phyloP scores from a whole-genome alignment of 192 early-diverging fungal species.

The Coemansia brasiliensis region DNA sequence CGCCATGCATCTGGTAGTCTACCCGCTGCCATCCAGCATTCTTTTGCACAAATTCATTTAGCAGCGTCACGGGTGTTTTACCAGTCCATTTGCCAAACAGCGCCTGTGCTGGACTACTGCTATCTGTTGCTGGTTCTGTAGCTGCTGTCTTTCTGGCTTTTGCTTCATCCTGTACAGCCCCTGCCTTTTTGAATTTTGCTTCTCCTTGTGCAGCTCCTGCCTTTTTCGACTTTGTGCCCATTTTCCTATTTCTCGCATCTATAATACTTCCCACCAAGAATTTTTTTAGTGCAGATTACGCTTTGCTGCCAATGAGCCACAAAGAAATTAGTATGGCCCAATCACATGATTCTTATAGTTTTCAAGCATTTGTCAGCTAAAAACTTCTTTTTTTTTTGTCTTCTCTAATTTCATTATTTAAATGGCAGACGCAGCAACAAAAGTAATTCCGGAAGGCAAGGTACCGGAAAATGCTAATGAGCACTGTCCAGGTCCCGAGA shows the following conservation, averaged over 20 bases:
- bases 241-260: background rate
- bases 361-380: background rate
- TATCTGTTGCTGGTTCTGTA: background rate
- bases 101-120: conserved; percentile 8
- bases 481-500: conserved; percentile 75
- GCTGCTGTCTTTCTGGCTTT: background rate
- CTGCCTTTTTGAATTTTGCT: background rate
- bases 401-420: background rate
- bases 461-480: conserved; percentile 67
- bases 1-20: conserved; percentile 62
- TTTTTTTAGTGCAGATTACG: too few relatives aligned
- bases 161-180: background rate
- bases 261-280: too few relatives aligned
- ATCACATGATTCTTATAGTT: conserved; percentile 3
- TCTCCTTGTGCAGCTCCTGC: background rate
- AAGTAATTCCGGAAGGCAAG: conserved; percentile 3
- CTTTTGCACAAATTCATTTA: conserved; percentile 71
- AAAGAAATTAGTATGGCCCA: background rate
- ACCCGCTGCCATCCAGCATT: conserved; percentile 69
- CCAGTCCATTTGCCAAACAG: conserved; percentile 83
- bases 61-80: conserved; percentile 74
- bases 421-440: conserved; percentile 9
- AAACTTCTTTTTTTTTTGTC: background rate
- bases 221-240: conserved; percentile 11
- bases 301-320: too few relatives aligned